Base-by-base conservation (phyloP, 345 rosid genomes). In the Streptanthus diversifolius region DNA sequence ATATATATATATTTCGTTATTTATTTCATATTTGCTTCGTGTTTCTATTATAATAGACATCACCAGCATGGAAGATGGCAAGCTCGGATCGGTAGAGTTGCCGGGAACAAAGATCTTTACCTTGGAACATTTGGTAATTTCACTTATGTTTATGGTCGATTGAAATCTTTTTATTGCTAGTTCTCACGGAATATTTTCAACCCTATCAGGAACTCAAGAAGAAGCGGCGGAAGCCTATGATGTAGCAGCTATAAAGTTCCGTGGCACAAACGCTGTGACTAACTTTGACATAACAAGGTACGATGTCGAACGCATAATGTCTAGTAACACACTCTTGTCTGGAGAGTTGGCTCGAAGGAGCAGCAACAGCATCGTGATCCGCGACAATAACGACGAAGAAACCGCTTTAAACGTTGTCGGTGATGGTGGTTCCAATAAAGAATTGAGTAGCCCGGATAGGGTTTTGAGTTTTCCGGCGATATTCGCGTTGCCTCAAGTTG, bases 61-160 rank as follows among this genome's bases (percentile, higher is more conserved):
- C 99, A 95, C 69, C 99, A 95, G 52, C 98, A 95, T 78, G 99
- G 99, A 68, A 88, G 99, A 80, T 95, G 99, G 99, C 98, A 95
- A 73, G 99, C 99, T 74, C 82, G 99, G 59, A 95, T 95, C 1
- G 99, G 99, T 36, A 85, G 99, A 82, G 99, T 95, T 24, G 97
- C 98, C 0, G 99, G 99, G 45, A 95, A 95, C 78, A 95, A 95
- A 76, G 98, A 95, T 72, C 98, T 95, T 54, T 95, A 95, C 75
- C 97, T 95, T 1, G 99, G 98, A 73, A 91, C 99, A 55, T 93
- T 89, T 70, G 87, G 97, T 93, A 78, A 83, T 85, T 77, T 37
- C 21, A 11, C 5, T 5, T 12, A 48, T 15, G 17, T 36, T 49
- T 36, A 18, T 17, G 1, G 15, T 49, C 7, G 13, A 8, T 13